Percentiles rank a stretch among this genome's conserved stretches.
These are phyloP conservation scores for Clitocybe nebularis DNA, from an alignment of 1,284 basidiomycete genomes.

Conservation along the genomic window DNA sequence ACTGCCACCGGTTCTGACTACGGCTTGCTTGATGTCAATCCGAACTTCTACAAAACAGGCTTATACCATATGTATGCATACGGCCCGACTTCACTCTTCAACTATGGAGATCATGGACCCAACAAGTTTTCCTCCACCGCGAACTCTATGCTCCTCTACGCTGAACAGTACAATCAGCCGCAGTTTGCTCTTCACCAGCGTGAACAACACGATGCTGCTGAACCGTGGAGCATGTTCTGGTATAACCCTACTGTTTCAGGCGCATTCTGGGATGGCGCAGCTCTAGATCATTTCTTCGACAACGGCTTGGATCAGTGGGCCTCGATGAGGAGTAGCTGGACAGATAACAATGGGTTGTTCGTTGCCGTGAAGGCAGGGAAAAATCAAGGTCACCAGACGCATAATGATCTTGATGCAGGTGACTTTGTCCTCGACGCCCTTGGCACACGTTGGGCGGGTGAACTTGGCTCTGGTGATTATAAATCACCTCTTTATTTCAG, in stretches of 20 bases:
- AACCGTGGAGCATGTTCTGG: slow-evolving; percentile 98
- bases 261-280: slow-evolving; percentile 86
- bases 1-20: slow-evolving; percentile 86
- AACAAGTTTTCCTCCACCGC: slow-evolving; percentile 91
- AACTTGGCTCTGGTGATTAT: slow-evolving; percentile 90
- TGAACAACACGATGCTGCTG: slow-evolving; percentile 84
- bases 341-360: slow-evolving; percentile 79
- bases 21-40: slow-evolving; percentile 68
- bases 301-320: slow-evolving; percentile 77
- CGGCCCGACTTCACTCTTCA: slow-evolving; percentile 86
- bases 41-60: slow-evolving; percentile 73
- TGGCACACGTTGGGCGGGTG: slow-evolving; percentile 94
- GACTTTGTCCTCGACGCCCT: slow-evolving; percentile 96
- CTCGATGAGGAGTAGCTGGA: slow-evolving; percentile 91
- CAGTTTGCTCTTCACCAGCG: slow-evolving; percentile 87
- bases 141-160: slow-evolving; percentile 74
- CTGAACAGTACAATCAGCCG: slow-evolving; percentile 63
- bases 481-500: slow-evolving; percentile 69
- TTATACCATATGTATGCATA: slow-evolving; percentile 89
- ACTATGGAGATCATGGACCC: slow-evolving; percentile 92
- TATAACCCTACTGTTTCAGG: slow-evolving; percentile 83
- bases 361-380: slow-evolving; percentile 87
- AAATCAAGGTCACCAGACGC: slow-evolving; percentile 80
- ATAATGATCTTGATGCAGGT: slow-evolving; percentile 90
- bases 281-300: slow-evolving; percentile 83